Evolutionary conservation across 75 land plant genomes (phyloP).

Genomic region (Pseudotsuga menziesii): DNA sequence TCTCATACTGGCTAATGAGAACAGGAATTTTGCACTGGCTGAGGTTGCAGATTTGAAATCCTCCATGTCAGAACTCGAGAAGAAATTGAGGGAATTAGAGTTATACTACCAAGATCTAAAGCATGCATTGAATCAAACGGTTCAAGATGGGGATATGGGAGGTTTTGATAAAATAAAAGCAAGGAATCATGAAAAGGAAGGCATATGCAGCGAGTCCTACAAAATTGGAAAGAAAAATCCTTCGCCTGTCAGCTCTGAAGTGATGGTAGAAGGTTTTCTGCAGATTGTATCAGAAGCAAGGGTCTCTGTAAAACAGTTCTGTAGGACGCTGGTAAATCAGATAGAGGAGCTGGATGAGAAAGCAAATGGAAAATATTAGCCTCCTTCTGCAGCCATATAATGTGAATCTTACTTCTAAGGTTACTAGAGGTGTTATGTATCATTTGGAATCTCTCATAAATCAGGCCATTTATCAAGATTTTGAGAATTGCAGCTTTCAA

Average conservation of each 20-base stretch:
- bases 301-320: conserved; percentile 66
- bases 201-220: conserved; percentile 12
- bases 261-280: conserved; percentile 65
- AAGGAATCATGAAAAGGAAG: conserved; percentile 18
- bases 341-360: conserved; percentile 52
- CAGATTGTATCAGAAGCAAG: conserved; percentile 78
- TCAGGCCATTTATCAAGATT: conserved; percentile 68
- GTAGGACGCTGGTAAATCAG: conserved; percentile 52
- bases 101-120: conserved; percentile 68
- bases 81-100: conserved; percentile 52
- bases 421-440: conserved; percentile 44
- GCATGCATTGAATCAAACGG: conserved; percentile 38
- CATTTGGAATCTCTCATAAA: conserved; percentile 80
- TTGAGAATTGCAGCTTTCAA: conserved; percentile 79
- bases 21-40: conserved; percentile 52
- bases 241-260: conserved; percentile 47
- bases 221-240: conserved; percentile 19
- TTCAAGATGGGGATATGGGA: not conserved
- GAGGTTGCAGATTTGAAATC: conserved; percentile 74
- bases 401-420: conserved; percentile 31
- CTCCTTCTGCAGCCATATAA: conserved; percentile 58
- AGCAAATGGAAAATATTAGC: conserved; percentile 47
- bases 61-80: conserved; percentile 49
- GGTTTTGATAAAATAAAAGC: conserved; percentile 13
- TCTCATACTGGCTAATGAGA: conserved; percentile 56